Conservation (phyloP, 768 basidiomycete species). For the Strobilomyces confusus region DNA sequence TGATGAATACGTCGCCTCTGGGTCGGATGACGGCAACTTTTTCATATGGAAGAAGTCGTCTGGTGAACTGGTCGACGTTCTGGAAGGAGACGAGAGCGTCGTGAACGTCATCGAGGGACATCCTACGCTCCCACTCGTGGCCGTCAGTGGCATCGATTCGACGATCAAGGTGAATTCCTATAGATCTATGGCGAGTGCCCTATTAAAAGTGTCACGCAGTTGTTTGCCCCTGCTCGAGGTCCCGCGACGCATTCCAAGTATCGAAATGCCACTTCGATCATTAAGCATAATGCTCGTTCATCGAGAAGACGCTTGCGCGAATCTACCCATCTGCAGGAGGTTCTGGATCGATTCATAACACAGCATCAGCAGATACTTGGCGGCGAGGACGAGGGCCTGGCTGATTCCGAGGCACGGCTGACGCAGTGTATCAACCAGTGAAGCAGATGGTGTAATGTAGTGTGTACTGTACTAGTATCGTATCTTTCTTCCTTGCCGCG, state of each 20-base stretch:
- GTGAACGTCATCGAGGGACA: constrained; percentile 89
- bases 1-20: constrained; percentile 77
- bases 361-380: constrained; percentile 30
- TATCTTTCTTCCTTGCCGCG: neutral
- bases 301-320: constrained; percentile 22
- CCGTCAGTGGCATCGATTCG: constrained; percentile 81
- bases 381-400: constrained; percentile 19
- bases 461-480: neutral
- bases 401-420: constrained; percentile 26
- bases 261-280: constrained; percentile 48
- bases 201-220: constrained; percentile 33
- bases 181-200: neutral
- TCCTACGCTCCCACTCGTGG: constrained; percentile 72
- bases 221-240: constrained; percentile 58
- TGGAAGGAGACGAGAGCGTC: constrained; percentile 77
- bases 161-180: constrained; percentile 65
- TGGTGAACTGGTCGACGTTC: constrained; percentile 64
- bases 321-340: constrained; percentile 21
- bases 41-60: constrained; percentile 81
- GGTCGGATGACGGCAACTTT: constrained; percentile 84
- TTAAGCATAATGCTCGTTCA: constrained; percentile 48
- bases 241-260: constrained; percentile 53
- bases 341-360: constrained; percentile 25
- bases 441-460: neutral
- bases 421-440: constrained; percentile 30